Evolutionary conservation across 2,329 filamentous ascomycete genomes (phyloP), one percentile per base, ranked within the genome.

Genomic region (Drechslerella dactyloides): DNA sequence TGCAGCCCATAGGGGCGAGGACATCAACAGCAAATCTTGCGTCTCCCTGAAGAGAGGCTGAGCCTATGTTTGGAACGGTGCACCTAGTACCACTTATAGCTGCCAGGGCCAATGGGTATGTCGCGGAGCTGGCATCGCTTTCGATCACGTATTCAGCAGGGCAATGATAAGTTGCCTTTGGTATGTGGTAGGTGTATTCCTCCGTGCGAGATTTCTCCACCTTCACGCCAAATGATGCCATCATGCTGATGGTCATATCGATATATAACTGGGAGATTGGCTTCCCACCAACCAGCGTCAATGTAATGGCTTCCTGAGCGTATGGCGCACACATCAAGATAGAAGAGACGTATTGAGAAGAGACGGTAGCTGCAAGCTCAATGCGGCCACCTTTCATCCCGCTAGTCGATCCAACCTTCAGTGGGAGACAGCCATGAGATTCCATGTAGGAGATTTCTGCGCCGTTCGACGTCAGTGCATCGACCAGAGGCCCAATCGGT

Each of bases 181-280:
- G 94, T 64, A 99, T 96, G 79, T 96, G 89, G 80, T 99, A 99
- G 3, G 93, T 96, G 78, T 97, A 89, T 51, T 89, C 85, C 77
- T 97, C 92, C 1, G 86, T 89, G 33, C 85, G 80, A 7, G 93
- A 96, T 76, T 86, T 87, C 73, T 87, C 84, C 11, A 97, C 94
- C 42, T 87, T 80, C 44, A 99, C 86, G 55, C 94, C 94, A 77
- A 99, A 99, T 1, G 90, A 85, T 61, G 85, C 85, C 94, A 99
- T 99, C 93, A 99, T 99, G 15, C 92, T 86, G 59, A 96, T 92
- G 1, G 94, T 99, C 93, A 99, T 97, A 79, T 99, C 92, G 77
- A 99, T 97, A 79, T 99, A 99, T 1, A 89, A 87, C 79, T 97
- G 93, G 1, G 93, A 97, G 75, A 99, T 96, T 48, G 94, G 93